These are phyloP conservation scores for Pichia sp. DNA, from an alignment of 1,139 yeast species.

Conservation along the genomic window DNA sequence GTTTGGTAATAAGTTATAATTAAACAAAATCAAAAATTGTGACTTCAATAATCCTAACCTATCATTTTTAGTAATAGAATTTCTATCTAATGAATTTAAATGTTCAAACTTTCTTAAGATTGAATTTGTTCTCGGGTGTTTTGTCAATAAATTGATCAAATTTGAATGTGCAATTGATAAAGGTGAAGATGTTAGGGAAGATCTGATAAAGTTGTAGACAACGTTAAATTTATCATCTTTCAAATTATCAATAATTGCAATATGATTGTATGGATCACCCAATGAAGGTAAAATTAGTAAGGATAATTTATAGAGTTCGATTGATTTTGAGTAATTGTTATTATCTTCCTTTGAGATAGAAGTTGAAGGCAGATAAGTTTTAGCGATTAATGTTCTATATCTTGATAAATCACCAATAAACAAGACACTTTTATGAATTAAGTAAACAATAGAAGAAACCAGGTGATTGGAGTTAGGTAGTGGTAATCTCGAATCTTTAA, in stretches of 20 bases:
- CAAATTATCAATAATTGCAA: slow-evolving; percentile 49
- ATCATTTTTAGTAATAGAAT: slow-evolving; percentile 28
- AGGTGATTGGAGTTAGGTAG: slow-evolving; percentile 12
- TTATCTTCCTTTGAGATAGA: slow-evolving; percentile 34
- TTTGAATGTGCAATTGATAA: slow-evolving; percentile 39
- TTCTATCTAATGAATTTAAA: slow-evolving; percentile 21
- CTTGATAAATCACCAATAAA: slow-evolving; percentile 57
- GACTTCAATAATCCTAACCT: slow-evolving; percentile 26
- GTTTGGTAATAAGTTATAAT: slow-evolving; percentile 26
- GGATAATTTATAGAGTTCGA: slow-evolving; percentile 46
- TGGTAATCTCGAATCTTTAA: slow-evolving; percentile 10
- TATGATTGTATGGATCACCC: slow-evolving; percentile 61
- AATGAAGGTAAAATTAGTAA: slow-evolving; percentile 54
- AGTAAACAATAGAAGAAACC: slow-evolving; percentile 36
- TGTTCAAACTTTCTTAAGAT: slow-evolving; percentile 24
- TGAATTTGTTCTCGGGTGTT: slow-evolving; percentile 22
- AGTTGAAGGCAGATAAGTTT: slow-evolving; percentile 35
- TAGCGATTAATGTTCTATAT: slow-evolving; percentile 44
- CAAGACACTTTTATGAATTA: slow-evolving; percentile 49
- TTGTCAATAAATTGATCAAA: slow-evolving; percentile 28
- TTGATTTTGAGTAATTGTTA: slow-evolving; percentile 38
- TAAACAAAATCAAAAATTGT: slow-evolving; percentile 26
- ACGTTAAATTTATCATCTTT: slow-evolving; percentile 36
- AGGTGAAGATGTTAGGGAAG: slow-evolving; percentile 50
- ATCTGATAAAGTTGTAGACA: slow-evolving; percentile 50